A percentile compares a stretch with the other conserved stretches of the same genome.
Evolutionary conservation across 257 asterid species (phyloP).

Genomic region (Echium plantagineum): DNA sequence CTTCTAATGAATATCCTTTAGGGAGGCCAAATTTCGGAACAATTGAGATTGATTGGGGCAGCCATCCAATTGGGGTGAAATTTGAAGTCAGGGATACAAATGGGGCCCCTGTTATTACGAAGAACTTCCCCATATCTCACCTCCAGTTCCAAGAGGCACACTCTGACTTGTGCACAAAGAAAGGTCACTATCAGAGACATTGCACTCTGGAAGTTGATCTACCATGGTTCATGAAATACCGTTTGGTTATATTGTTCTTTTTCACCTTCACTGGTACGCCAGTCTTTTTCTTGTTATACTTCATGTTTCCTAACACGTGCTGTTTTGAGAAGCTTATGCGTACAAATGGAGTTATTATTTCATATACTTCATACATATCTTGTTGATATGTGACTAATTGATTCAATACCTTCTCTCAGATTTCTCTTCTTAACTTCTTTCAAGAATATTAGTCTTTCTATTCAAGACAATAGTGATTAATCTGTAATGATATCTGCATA

Average conservation of each 20-base stretch:
- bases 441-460: not conserved
- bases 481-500: not conserved
- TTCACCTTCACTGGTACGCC: conserved; percentile 16
- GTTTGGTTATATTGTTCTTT: conserved; percentile 19
- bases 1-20: conserved; percentile 5
- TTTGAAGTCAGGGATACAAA: conserved; percentile 20
- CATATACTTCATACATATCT: not conserved
- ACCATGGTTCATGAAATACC: conserved; percentile 22
- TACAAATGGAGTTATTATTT: not conserved
- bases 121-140: conserved; percentile 12
- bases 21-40: conserved; percentile 23
- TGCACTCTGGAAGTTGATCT: conserved; percentile 19
- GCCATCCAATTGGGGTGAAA: conserved; percentile 17
- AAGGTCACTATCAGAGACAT: conserved; percentile 11
- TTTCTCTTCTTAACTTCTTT: not conserved
- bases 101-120: conserved; percentile 14
- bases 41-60: conserved; percentile 19
- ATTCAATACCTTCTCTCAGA: not conserved
- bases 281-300: not conserved
- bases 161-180: not conserved
- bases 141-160: conserved; percentile 12
- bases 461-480: not conserved
- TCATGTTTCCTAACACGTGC: not conserved
- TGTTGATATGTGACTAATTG: not conserved
- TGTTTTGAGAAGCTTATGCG: not conserved